Evolutionary conservation across 116 monocot species (phyloP).

Genomic region (Papilionanthe hybrid): DNA sequence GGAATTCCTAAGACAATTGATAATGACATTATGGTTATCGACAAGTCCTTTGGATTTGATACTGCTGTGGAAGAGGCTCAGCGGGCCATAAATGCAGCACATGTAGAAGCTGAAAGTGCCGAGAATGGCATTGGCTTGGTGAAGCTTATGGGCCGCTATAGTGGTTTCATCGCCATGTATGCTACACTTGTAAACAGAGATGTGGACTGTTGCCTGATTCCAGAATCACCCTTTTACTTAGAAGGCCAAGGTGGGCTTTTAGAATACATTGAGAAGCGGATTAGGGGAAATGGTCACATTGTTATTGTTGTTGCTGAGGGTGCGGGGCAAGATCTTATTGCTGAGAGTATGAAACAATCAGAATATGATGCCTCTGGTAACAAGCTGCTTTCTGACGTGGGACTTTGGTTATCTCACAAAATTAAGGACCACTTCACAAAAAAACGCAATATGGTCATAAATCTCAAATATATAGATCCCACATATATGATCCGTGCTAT

Average conservation of each 20-base stretch:
- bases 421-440: conserved; percentile 36
- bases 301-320: conserved; percentile 11
- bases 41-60: conserved; percentile 96
- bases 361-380: conserved; percentile 40
- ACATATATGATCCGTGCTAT: conserved; percentile 38
- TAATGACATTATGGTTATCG: conserved; percentile 77
- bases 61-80: conserved; percentile 97
- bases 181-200: conserved; percentile 21
- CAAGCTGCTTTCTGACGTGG: conserved; percentile 39
- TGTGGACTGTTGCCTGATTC: conserved; percentile 52
- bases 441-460: conserved; percentile 13
- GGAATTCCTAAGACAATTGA: conserved; percentile 62
- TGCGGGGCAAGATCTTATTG: conserved; percentile 48
- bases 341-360: conserved; percentile 23
- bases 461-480: conserved; percentile 30
- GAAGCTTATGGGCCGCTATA: conserved; percentile 92
- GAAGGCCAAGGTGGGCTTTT: conserved; percentile 47
- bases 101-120: conserved; percentile 80
- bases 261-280: conserved; percentile 36
- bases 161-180: conserved; percentile 43
- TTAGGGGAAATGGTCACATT: conserved; percentile 51
- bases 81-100: conserved; percentile 85
- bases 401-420: conserved; percentile 42
- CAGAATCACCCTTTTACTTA: conserved; percentile 46
- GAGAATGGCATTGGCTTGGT: conserved; percentile 92